A percentile compares a stretch with the other conserved stretches of the same genome.
Conservation (phyloP, 2,329 filamentous ascomycete species). For the Orbilia javanica region DNA sequence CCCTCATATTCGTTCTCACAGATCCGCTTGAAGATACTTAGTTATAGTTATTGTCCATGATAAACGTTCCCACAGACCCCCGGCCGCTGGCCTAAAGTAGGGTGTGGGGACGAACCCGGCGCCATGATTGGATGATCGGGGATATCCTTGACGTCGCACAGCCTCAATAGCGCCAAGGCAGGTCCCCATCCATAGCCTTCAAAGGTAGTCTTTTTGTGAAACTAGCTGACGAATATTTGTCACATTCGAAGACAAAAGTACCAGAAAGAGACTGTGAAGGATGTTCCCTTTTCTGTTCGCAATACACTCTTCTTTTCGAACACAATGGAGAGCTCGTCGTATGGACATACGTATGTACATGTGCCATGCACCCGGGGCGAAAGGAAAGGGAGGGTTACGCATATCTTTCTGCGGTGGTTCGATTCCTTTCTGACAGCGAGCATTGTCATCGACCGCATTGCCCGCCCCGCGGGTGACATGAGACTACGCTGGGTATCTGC, state of each 20-base stretch:
- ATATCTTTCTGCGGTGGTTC: slow-evolving; percentile 13
- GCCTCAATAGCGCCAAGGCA: slow-evolving; percentile 56
- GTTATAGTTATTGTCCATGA: too few species aligned
- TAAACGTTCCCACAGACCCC: too few species aligned
- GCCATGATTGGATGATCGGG: slow-evolving; percentile 31
- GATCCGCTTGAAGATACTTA: too few species aligned
- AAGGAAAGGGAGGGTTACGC: slow-evolving; percentile 9
- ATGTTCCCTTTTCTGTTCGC: background rate
- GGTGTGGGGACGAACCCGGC: background rate
- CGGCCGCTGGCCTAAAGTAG: background rate
- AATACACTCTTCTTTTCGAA: background rate
- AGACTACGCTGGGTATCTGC: too few species aligned
- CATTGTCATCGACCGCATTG: slow-evolving; percentile 25
- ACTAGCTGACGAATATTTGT: slow-evolving; percentile 58
- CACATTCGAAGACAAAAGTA: slow-evolving; percentile 8
- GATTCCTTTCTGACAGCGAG: slow-evolving; percentile 8
- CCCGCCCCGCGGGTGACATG: slow-evolving; percentile 1
- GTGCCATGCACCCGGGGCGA: background rate
- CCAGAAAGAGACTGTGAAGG: background rate
- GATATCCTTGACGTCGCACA: slow-evolving; percentile 38
- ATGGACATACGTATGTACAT: slow-evolving; percentile 1
- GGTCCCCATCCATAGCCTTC: background rate
- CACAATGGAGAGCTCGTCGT: slow-evolving; percentile 6
- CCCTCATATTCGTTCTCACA: background rate
- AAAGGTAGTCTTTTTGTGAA: too few species aligned